Evolutionary conservation across 345 rosid species (phyloP), one percentile per base, ranked within the genome.

Genomic region (Triadica sebifera): DNA sequence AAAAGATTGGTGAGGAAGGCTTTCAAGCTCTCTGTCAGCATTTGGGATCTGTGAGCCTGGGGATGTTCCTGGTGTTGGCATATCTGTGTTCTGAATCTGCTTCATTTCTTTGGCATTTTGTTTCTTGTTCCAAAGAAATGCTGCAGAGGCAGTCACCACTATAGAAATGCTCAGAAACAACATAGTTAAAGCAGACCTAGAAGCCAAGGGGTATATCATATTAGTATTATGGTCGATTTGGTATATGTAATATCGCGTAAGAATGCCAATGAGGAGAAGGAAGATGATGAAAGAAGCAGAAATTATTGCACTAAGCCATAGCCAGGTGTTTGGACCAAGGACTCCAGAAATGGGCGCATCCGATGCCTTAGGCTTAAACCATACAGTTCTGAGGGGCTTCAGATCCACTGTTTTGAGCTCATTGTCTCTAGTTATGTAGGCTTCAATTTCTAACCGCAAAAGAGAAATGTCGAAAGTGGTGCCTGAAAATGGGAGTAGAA

Each of bases 151-250:
- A 12, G 73, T 41, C 16, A 52, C 49, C 17, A 66, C 37, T 34
- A 80, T 61, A 43, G 76, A 53, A 0, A 80, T 2, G 29, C 76
- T 66, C 13, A 75, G 17, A 3, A 24, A 39, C n/a, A 79, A 34
- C 69, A 71, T 67, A 29, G 67, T 67, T 25, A 80, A 19, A 29
- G 69, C 53, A 38, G 82, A 34, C 17, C 62, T 75, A 38, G 70
- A 37, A 15, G 70, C 45, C 38, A 37, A 6, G 0, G 74, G 24
- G 55, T 69, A 75, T 15, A 22, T 20, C 37, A 20, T 39, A 37
- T 75, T 65, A 29, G 79, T 71, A 20, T 80, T 75, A 29, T 71
- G 74, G 65, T 80, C 79, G 10, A 60, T 61, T n/a, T 74, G 82
- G 72, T 71, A 80, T 25, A 75, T 67, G 51, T 71, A 75, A 37